Evolutionary conservation across 768 basidiomycete genomes (phyloP), one percentile per base, ranked within the genome.

Genomic region (Suillus plorans): DNA sequence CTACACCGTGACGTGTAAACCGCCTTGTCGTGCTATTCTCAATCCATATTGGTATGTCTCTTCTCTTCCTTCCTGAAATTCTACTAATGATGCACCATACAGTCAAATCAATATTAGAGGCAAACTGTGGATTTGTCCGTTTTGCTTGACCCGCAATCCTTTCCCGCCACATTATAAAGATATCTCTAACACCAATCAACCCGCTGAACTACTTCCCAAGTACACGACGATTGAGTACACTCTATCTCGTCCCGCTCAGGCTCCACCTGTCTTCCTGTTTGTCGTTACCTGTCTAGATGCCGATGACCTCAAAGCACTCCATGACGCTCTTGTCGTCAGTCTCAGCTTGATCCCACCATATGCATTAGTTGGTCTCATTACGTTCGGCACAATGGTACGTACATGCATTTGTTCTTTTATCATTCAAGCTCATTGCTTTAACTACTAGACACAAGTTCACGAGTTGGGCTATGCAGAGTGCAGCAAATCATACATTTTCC

Each of bases 181-280:
- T 75, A 97, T 99, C 69, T 95, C 95, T 56, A 91, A 91, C 78
- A 96, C 92, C 69, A 99, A 99, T 78, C 86, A 99, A 22, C 97
- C 97, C 59, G 91, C 95, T 16, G 97, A 99, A 76, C 85, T 99
- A 37, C 79, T 99, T 45, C 95, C 97, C 73, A 96, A 97, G 79
- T 99, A 98, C 83, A 99, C 97, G 39, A 99, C 97, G 8, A 97
- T 99, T 79, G 97, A 99, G 80, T 99, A 99, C 81, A 99, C 97
- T 20, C 90, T 99, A 55, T 84, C 91, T 28, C 88, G 97, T 66
- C 90, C 94, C 1, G 94, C 89, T 14, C 94, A 90, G 71, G 90
- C 97, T 53, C 96, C 97, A 5, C 97, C 97, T 60, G 86, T 99
- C 77, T 99, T 99, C 84, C 84, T 99, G 52, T 97, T 95, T 75